A percentile compares a stretch with the other conserved stretches of the same genome.
phyloP scores from a whole-genome alignment of 768 basidiomycete species.

The Clitopilus passeckerianus region DNA sequence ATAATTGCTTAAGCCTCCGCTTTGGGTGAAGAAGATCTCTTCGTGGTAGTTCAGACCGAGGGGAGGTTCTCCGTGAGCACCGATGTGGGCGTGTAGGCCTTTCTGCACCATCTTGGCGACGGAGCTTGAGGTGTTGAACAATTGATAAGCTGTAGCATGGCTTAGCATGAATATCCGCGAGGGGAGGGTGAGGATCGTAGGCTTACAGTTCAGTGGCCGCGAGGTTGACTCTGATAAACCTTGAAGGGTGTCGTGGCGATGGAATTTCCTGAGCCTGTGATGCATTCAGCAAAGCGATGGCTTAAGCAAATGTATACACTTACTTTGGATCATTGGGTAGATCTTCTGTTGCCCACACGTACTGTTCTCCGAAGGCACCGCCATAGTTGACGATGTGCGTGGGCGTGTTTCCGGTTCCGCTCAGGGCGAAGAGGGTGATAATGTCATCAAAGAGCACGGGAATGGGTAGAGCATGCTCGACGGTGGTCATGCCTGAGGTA shows the following conservation, averaged over 20 bases:
- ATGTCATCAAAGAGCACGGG: constrained; percentile 65
- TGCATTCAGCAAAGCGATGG: background rate
- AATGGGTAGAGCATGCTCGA: constrained; percentile 68
- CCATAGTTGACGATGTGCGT: constrained; percentile 79
- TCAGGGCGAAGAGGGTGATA: constrained; percentile 52
- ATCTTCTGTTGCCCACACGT: constrained; percentile 62
- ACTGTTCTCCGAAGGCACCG: constrained; percentile 63
- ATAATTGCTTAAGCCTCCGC: constrained; percentile 66
- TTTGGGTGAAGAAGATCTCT: constrained; percentile 61
- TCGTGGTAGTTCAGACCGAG: constrained; percentile 73
- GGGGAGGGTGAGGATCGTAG: background rate
- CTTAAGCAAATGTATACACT: constrained; percentile 4
- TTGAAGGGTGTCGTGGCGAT: constrained; percentile 61
- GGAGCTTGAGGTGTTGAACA: constrained; percentile 68
- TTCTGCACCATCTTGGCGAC: constrained; percentile 64
- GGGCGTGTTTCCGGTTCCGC: constrained; percentile 70
- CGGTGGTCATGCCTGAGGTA: constrained; percentile 65
- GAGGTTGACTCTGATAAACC: constrained; percentile 54
- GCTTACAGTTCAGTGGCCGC: constrained; percentile 54
- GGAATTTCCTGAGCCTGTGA: constrained; percentile 55
- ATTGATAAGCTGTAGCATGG: constrained; percentile 43
- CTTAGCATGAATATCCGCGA: constrained; percentile 1
- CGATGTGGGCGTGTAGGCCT: constrained; percentile 61
- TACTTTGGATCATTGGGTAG: constrained; percentile 69
- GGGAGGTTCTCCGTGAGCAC: constrained; percentile 72